phyloP scores from a whole-genome alignment of 352 stramenopile species.

The Globisporangium camurandrum region DNA sequence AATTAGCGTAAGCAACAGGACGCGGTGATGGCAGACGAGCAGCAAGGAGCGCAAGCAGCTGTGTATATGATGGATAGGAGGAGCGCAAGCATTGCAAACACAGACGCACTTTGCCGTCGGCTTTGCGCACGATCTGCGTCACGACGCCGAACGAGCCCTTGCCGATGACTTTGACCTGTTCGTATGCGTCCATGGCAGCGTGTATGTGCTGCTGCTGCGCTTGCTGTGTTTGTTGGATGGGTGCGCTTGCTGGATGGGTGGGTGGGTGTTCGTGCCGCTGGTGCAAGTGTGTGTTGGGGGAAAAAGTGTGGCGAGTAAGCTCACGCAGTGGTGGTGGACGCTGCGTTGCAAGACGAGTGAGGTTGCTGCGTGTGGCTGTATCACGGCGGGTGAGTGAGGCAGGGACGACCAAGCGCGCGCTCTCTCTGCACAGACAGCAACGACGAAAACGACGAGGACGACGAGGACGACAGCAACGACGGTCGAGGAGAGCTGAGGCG shows the following conservation, averaged over 20 bases:
- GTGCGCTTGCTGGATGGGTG: no score
- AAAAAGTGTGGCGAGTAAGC: no score
- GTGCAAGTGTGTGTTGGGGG: no score
- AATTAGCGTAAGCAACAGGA: neutral
- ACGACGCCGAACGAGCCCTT: slow-evolving; percentile 90
- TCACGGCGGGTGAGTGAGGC: no score
- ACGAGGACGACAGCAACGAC: neutral
- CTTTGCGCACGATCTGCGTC: slow-evolving; percentile 85
- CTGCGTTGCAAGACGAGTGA: no score
- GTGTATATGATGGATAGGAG: no score
- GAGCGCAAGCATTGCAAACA: neutral
- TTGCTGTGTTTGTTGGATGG: no score
- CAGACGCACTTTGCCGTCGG: slow-evolving; percentile 71
- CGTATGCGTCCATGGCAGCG: slow-evolving; percentile 84
- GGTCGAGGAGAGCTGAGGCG: neutral
- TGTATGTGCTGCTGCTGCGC: no score
- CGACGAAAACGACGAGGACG: neutral
- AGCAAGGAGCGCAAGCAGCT: neutral
- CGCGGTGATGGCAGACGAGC: neutral
- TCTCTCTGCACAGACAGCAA: neutral
- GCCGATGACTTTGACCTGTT: slow-evolving; percentile 85
- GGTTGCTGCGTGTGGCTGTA: no score
- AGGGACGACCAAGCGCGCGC: neutral
- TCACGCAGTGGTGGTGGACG: no score
- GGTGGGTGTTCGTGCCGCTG: no score